Evolutionary conservation across 768 basidiomycete species (phyloP), one percentile per base, ranked within the genome.

Genomic region (Botryobasidium botryosum): DNA sequence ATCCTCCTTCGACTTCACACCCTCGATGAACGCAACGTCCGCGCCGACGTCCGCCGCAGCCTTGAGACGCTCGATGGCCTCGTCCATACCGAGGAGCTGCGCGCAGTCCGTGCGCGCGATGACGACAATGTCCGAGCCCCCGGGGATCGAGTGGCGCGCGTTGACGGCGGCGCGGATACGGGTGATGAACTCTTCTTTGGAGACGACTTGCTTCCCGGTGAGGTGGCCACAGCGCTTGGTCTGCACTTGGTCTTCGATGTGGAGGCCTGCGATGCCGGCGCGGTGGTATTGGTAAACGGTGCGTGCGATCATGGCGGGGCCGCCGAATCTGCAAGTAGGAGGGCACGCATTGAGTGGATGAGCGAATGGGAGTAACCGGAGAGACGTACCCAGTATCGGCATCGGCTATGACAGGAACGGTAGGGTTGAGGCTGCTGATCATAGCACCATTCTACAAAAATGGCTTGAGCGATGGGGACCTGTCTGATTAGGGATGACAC

Each of bases 231-330:
- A 84, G 45, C 80, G 72, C 59, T 83, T 83, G 1, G 78, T 82
- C 57, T 82, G 81, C 1, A 82, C 78, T 60, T 84, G 80, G 54
- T 82, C 80, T 59, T 84, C 80, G 31, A 84, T 82, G 57, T 84
- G 80, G 53, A 80, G 66, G 3, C 65, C 81, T 15, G 80, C 81
- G 18, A 82, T 72, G 24, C 81, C 80, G 12, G 77, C 71, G 37
- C 69, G 68, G 3, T 63, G 70, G 49, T 82, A 83, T 57, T 79
- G 71, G n/a, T 63, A 68, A 7, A 84, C 75, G 2, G 80, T 83
- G 31, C 79, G 77, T 8, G 77, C 77, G 24, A 83, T 72, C 67
- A 75, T 83, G 7, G 72, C 70, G 1, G 79, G 74, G 15, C 80
- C 80, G 51, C 80, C 80, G 50, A 82, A 82, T 10, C 68, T 68